Percentiles rank a stretch among this genome's conserved stretches.
Evolutionary conservation across 371 early-diverging fungal species (phyloP).

Genomic region (Rhizopus microsporus): DNA sequence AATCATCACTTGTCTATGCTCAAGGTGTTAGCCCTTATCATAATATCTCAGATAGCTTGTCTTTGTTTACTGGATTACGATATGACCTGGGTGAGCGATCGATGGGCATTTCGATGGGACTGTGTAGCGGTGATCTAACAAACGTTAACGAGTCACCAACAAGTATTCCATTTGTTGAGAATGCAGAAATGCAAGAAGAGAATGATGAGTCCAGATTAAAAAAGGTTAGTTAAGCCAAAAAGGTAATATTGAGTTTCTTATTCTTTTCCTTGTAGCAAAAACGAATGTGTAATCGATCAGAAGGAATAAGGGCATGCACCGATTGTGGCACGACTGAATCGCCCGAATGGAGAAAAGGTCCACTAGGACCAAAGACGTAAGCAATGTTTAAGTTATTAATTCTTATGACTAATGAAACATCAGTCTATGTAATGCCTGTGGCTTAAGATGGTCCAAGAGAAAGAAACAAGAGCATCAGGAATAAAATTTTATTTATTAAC

Average conservation of each 20-base stretch:
- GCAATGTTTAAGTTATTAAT: slow-evolving; percentile 11
- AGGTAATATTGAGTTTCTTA: background rate
- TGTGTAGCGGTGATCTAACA: slow-evolving; percentile 31
- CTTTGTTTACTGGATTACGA: slow-evolving; percentile 43
- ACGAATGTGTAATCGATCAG: background rate
- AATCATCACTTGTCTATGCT: slow-evolving; percentile 33
- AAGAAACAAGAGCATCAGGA: slow-evolving; percentile 6
- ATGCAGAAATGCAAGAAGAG: slow-evolving; percentile 2
- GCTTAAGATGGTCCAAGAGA: slow-evolving; percentile 28
- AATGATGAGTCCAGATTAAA: slow-evolving; percentile 15
- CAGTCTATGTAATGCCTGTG: slow-evolving; percentile 32
- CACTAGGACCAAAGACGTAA: slow-evolving; percentile 72
- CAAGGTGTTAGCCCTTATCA: slow-evolving; percentile 31
- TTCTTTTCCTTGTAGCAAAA: too few relatives aligned
- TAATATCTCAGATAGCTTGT: slow-evolving; percentile 32
- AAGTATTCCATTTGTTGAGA: slow-evolving; percentile 11
- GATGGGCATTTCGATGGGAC: slow-evolving; percentile 42
- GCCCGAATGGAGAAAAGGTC: slow-evolving; percentile 86
- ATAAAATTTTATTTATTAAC: too few relatives aligned
- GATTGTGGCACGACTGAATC: slow-evolving; percentile 79
- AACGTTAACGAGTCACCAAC: slow-evolving; percentile 15
- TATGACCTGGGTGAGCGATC: slow-evolving; percentile 45
- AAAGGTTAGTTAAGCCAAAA: slow-evolving; percentile 16
- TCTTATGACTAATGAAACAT: background rate
- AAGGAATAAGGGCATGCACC: slow-evolving; percentile 19